Evolutionary conservation across 2,329 filamentous ascomycete species (phyloP), one percentile per base, ranked within the genome.

Genomic region (Karstenula rhodostoma): DNA sequence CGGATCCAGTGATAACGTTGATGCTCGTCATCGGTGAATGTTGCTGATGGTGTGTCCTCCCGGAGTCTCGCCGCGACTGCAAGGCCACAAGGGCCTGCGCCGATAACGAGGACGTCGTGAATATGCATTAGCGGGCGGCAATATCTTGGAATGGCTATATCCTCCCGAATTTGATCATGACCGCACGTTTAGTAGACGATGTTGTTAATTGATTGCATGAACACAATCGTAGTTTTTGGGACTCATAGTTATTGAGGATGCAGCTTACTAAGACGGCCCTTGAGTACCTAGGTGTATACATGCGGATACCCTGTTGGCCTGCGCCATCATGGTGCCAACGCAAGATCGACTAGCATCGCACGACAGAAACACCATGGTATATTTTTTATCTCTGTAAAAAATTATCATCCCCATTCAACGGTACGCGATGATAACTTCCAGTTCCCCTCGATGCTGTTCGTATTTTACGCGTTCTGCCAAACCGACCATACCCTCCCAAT

Each of bases 21-120:
- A 70, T 94, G 91, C 71, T 94, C 92, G 66, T 92, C 90, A 71
- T 94, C 91, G 0, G 91, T 94, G 77, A 94, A 94, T 55, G 93
- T 86, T 1, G 91, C 90, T 0, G 89, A 91, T 0, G 91, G 91
- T 0, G 90, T 90, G 57, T 85, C 83, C 76, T 94, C 91, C 44
- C 86, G 84, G 1, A 94, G 83, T 4, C 91, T 85, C 1, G 90
- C 87, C 9, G 92, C 90, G 6, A 90, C 86, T 5, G 90, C 90
- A 3, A 94, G 86, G 4, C 91, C 90, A 65, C 88, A 90, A 4
- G 91, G 90, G 0, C 92, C 91, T 7, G 88, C 90, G 10, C 91
- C 90, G 43, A 93, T 79, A 71, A 92, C 89, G 59, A 91, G 78
- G 13, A 92, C 86, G 71, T 93, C 89, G 76, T 86, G 83, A 51